Conservation (phyloP, 768 basidiomycete genomes). For the Lactifluus piperatus region DNA sequence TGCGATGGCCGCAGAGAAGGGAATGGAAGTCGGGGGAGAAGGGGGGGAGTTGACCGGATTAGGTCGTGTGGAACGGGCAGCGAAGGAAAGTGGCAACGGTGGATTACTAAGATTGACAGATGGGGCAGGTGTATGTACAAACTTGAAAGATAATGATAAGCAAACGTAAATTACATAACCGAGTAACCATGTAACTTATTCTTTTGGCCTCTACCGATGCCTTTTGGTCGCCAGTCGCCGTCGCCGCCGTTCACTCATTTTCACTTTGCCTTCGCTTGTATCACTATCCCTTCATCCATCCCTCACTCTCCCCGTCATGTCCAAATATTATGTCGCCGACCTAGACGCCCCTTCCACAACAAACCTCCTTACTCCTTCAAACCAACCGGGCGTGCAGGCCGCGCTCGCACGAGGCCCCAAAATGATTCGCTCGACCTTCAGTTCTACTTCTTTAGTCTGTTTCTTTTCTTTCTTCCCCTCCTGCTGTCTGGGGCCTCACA, state of each 20-base stretch:
- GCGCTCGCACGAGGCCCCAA: conserved; percentile 35
- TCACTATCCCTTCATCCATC: not conserved
- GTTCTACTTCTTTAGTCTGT: conserved; percentile 37
- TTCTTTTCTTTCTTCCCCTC: not conserved
- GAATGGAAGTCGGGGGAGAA: conserved; percentile 35
- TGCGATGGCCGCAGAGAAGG: conserved; percentile 33
- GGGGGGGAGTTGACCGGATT: conserved; percentile 39
- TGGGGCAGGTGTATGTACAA: conserved; percentile 39
- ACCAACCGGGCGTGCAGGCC: conserved; percentile 31
- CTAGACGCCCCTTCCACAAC: conserved; percentile 42
- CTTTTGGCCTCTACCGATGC: too few species aligned
- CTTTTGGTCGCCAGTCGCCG: too few species aligned
- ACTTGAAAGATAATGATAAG: too few species aligned
- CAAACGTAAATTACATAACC: too few species aligned
- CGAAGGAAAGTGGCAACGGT: conserved; percentile 29
- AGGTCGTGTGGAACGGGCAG: conserved; percentile 40
- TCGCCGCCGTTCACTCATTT: too few species aligned
- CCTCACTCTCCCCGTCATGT: conserved; percentile 21
- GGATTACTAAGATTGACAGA: conserved; percentile 43
- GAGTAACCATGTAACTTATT: too few species aligned
- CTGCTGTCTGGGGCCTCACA: not conserved
- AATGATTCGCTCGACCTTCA: conserved; percentile 32
- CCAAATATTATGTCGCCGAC: conserved; percentile 33
- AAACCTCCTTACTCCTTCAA: conserved; percentile 38
- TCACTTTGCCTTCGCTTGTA: not conserved